These are phyloP conservation scores for Leonotis leonurus DNA, from an alignment of 257 asterid species.

Conservation along the genomic window DNA sequence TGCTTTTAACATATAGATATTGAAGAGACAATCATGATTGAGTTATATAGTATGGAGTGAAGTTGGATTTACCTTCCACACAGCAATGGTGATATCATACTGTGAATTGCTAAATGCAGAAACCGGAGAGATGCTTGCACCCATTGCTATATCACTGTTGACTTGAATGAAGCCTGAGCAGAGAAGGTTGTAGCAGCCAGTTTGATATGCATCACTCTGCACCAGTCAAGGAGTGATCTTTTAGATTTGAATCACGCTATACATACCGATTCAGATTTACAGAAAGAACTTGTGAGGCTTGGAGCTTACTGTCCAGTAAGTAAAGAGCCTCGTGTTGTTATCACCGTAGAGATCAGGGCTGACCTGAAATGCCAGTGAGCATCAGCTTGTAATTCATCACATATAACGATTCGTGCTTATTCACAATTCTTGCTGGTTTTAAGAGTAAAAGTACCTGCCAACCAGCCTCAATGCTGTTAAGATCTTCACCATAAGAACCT, in stretches of 20 bases:
- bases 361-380: constrained; percentile 37
- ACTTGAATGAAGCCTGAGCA: constrained; percentile 94
- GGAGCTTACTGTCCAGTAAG: constrained; percentile 82
- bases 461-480: constrained; percentile 91
- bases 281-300: background rate
- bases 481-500: constrained; percentile 83
- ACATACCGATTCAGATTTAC: background rate
- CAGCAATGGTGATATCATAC: constrained; percentile 73
- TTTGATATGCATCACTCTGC: constrained; percentile 96
- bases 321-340: constrained; percentile 76
- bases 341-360: constrained; percentile 82
- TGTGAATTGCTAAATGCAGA: constrained; percentile 56
- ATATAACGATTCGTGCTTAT: background rate
- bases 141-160: constrained; percentile 82
- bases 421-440: background rate
- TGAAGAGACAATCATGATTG: background rate
- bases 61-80: constrained; percentile 78
- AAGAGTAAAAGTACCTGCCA: constrained; percentile 61
- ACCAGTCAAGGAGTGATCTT: background rate
- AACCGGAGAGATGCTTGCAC: constrained; percentile 95
- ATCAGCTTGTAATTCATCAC: background rate
- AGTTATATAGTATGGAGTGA: constrained; percentile 6
- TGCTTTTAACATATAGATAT: constrained; percentile 3
- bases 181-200: constrained; percentile 89
- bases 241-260: background rate